Evolutionary conservation across 2,329 filamentous ascomycete species (phyloP).

Genomic region (Grosmannia huntii): DNA sequence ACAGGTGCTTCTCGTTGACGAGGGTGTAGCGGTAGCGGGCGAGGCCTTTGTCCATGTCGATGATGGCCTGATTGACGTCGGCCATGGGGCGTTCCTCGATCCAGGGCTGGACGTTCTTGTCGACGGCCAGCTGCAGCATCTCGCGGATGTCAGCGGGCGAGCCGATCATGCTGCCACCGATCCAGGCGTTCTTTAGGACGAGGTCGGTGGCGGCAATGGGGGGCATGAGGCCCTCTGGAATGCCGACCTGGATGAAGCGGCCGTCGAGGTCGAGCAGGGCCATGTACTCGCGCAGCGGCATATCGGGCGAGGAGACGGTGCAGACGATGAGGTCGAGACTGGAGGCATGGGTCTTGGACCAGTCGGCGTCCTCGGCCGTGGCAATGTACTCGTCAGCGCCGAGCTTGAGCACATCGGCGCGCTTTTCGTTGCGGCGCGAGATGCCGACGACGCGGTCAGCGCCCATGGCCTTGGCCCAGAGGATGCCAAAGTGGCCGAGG

Average conservation of each 20-base stretch:
- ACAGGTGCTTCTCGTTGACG: background rate
- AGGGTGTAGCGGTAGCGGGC: background rate
- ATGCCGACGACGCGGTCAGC: conserved; percentile 46
- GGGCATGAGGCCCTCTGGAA: background rate
- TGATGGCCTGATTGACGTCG: background rate
- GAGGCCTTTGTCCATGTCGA: background rate
- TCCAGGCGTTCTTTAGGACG: conserved; percentile 54
- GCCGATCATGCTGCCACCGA: conserved; percentile 47
- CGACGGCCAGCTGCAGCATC: conserved; percentile 59
- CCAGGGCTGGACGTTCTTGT: conserved; percentile 58
- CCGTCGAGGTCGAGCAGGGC: conserved; percentile 61
- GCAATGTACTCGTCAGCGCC: conserved; percentile 49
- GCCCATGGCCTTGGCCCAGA: conserved; percentile 56
- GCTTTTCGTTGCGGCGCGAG: conserved; percentile 45
- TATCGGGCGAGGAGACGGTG: conserved; percentile 51
- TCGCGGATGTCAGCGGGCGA: conserved; percentile 58
- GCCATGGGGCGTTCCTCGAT: conserved; percentile 37
- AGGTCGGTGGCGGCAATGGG: conserved; percentile 26
- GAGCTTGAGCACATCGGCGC: conserved; percentile 44
- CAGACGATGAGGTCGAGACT: conserved; percentile 68
- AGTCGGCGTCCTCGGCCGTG: conserved; percentile 38
- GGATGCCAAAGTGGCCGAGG: conserved; percentile 57
- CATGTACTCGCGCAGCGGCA: conserved; percentile 60
- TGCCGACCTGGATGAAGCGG: background rate
- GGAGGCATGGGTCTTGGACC: conserved; percentile 42